Evolutionary conservation across 78 protist species (phyloP).

Genomic region (Isochrysis galbana): DNA sequence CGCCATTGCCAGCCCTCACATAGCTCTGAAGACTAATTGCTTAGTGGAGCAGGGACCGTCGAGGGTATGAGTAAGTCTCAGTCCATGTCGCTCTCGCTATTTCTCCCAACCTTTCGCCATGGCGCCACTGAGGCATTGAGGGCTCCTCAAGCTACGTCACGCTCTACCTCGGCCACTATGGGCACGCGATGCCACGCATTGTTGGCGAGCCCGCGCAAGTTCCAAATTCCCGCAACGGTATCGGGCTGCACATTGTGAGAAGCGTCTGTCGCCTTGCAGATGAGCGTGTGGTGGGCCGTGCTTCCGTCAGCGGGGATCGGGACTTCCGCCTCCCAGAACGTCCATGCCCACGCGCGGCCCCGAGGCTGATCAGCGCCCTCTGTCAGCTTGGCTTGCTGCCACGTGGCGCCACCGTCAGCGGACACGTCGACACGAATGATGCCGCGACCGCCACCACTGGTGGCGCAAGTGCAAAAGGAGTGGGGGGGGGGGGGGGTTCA

Average conservation of each 20-base stretch:
- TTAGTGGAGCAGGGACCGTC: too few relatives aligned
- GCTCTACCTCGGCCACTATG: too few relatives aligned
- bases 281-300: too few relatives aligned
- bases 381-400: constrained; percentile 31
- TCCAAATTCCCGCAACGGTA: constrained; percentile 67
- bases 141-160: too few relatives aligned
- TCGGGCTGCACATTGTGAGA: constrained; percentile 79
- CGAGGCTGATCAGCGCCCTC: constrained; percentile 32
- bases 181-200: constrained; percentile 72
- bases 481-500: too few relatives aligned
- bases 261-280: constrained; percentile 7
- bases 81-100: too few relatives aligned
- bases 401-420: constrained; percentile 76
- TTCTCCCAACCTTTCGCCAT: too few relatives aligned
- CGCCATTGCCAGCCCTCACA: too few relatives aligned
- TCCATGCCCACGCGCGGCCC: constrained; percentile 80
- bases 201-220: constrained; percentile 77
- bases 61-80: too few relatives aligned
- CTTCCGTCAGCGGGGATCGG: neutral
- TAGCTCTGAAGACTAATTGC: too few relatives aligned
- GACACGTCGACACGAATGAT: constrained; percentile 87
- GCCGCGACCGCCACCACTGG: constrained; percentile 88
- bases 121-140: too few relatives aligned
- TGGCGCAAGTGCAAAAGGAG: too few relatives aligned
- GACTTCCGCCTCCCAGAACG: constrained; percentile 59